A percentile compares a stretch with the other conserved stretches of the same genome.
Conservation (phyloP, 768 basidiomycete genomes). For the Phylloporus sp. region DNA sequence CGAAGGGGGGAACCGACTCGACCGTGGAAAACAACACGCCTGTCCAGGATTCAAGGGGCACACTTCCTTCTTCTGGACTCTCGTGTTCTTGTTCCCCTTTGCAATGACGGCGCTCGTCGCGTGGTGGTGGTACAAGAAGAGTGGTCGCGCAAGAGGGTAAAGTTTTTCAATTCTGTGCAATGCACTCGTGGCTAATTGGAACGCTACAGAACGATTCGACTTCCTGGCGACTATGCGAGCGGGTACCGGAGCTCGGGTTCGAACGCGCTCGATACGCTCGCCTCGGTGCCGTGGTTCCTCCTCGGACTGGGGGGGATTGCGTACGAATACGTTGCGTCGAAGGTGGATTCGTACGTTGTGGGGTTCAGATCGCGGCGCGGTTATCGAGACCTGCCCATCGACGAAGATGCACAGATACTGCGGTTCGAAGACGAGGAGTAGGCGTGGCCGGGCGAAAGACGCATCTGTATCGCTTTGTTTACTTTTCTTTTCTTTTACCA, state of each 20-base stretch:
- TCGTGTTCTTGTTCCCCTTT: conserved; percentile 72
- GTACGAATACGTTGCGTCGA: conserved; percentile 57
- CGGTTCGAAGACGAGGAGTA: conserved; percentile 76
- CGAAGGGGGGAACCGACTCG: conserved; percentile 71
- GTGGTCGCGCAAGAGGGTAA: conserved; percentile 70
- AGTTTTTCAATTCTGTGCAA: conserved; percentile 25
- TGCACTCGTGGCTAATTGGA: too few relatives aligned
- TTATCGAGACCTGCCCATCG: conserved; percentile 73
- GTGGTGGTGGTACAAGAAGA: conserved; percentile 77
- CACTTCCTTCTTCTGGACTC: conserved; percentile 79
- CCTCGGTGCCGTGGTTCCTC: conserved; percentile 87
- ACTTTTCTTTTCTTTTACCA: neutral
- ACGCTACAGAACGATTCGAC: conserved; percentile 60
- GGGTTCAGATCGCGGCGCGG: conserved; percentile 52
- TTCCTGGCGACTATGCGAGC: conserved; percentile 48
- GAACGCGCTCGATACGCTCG: conserved; percentile 62
- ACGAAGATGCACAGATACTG: conserved; percentile 85
- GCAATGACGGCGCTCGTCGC: conserved; percentile 68
- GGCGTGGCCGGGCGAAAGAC: neutral
- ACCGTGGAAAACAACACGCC: conserved; percentile 64
- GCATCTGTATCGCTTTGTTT: too few relatives aligned
- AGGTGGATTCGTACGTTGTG: conserved; percentile 35
- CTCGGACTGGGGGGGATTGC: conserved; percentile 73
- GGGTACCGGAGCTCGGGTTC: conserved; percentile 37
- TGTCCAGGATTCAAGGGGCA: conserved; percentile 82